Percentiles rank a stretch among this genome's conserved stretches.
These are phyloP conservation scores for Umbelopsis sp. DNA, from an alignment of 192 early-diverging fungal species.

Conservation along the genomic window DNA sequence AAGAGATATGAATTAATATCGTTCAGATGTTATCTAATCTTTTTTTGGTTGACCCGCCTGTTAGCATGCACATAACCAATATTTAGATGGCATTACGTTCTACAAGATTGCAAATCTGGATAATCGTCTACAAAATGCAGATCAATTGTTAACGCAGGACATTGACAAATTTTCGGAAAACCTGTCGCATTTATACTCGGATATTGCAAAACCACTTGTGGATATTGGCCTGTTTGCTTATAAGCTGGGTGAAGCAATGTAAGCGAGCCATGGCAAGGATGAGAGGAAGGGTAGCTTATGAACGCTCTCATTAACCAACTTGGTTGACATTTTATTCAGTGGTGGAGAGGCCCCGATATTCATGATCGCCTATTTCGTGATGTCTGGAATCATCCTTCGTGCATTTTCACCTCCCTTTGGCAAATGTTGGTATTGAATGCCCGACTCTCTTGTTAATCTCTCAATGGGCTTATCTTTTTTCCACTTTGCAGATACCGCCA, in stretches of 20 bases:
- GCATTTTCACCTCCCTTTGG: constrained; percentile 81
- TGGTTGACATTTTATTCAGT: constrained; percentile 21
- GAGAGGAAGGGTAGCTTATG: neutral
- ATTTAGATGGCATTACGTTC: constrained; percentile 75
- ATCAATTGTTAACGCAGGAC: constrained; percentile 72
- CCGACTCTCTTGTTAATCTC: neutral
- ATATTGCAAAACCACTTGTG: constrained; percentile 74
- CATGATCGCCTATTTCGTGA: constrained; percentile 62
- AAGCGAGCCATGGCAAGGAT: constrained; percentile 19
- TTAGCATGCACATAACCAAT: constrained; percentile 66
- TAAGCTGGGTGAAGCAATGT: constrained; percentile 69
- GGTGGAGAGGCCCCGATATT: constrained; percentile 56
- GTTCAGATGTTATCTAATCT: neutral
- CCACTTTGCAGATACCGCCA: constrained; percentile 58
- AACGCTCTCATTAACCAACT: neutral
- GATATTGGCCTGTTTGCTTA: constrained; percentile 78
- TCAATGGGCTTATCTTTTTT: neutral
- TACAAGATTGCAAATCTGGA: constrained; percentile 85
- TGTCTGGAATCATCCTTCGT: constrained; percentile 66
- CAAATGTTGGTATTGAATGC: constrained; percentile 48
- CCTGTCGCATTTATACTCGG: constrained; percentile 71
- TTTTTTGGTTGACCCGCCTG: neutral
- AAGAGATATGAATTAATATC: neutral
- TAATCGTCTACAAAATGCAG: constrained; percentile 73
- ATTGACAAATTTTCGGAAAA: constrained; percentile 74